Conservation (phyloP, 768 basidiomycete species). For the Rhizopogon salebrosus region DNA sequence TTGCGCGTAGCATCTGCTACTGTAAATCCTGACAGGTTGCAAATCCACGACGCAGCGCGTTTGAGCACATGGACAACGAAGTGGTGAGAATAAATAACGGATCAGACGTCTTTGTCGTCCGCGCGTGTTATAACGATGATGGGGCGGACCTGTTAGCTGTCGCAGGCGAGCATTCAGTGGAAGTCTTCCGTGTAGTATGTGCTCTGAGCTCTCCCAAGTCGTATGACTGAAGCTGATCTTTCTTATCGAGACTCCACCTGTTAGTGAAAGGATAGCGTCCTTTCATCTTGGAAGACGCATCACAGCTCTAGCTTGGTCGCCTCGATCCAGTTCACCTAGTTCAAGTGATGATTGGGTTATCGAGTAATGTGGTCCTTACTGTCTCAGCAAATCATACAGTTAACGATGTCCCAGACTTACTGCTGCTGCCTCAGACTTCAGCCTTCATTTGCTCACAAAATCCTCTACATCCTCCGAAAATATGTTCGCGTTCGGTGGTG, state of each 20-base stretch:
- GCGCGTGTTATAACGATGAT: conserved; percentile 59
- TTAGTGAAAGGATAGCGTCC: conserved; percentile 51
- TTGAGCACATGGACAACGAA: conserved; percentile 35
- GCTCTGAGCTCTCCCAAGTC: conserved; percentile 20
- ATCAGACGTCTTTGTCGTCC: conserved; percentile 55
- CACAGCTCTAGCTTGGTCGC: conserved; percentile 77
- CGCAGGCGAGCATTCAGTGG: conserved; percentile 68
- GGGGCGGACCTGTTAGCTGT: conserved; percentile 65
- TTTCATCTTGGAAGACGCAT: conserved; percentile 70
- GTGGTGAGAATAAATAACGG: conserved; percentile 54
- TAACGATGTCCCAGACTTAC: conserved; percentile 46
- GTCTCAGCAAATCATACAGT: conserved; percentile 1
- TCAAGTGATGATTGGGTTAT: conserved; percentile 61
- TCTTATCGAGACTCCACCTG: conserved; percentile 34
- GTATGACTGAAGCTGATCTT: not conserved
- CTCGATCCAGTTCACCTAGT: conserved; percentile 61
- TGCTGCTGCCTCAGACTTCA: conserved; percentile 63
- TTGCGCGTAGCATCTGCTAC: too few species aligned
- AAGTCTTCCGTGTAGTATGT: conserved; percentile 62
- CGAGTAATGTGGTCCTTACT: conserved; percentile 44
- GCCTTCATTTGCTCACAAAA: conserved; percentile 66
- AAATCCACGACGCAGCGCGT: not conserved
- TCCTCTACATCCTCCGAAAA: conserved; percentile 41
- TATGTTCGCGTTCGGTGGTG: conserved; percentile 71
- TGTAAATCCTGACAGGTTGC: too few species aligned